These are phyloP conservation scores for Alternaria rosae DNA, from an alignment of 2,329 filamentous ascomycete genomes.

Conservation along the genomic window DNA sequence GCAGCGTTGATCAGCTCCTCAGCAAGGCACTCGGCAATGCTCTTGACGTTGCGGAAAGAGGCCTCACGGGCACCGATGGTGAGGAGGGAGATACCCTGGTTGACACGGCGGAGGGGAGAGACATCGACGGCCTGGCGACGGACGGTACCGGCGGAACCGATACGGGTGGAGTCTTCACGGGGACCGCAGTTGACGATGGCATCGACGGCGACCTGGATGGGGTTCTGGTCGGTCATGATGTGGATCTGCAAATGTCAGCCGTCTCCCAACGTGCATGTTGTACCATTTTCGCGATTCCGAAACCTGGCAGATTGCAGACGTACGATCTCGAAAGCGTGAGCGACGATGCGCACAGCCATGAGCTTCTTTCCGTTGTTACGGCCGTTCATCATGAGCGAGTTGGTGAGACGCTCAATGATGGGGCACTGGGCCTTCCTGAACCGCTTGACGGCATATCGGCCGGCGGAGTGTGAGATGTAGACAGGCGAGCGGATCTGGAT, in stretches of 20 bases:
- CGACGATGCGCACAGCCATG: conserved; percentile 99
- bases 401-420: conserved; percentile 99
- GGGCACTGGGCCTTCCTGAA: conserved; percentile 99
- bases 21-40: conserved; percentile 97
- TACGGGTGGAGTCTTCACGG: conserved; percentile 99
- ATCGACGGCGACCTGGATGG: conserved; percentile 98
- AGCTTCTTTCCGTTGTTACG: conserved; percentile 99
- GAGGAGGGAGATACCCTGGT: conserved; percentile 99
- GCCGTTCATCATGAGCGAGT: conserved; percentile 99
- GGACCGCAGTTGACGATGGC: conserved; percentile 99
- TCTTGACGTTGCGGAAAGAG: conserved; percentile 99
- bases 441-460: conserved; percentile 98
- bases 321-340: conserved; percentile 99
- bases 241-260: conserved; percentile 73
- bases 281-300: neutral
- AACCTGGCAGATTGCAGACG: conserved; percentile 53
- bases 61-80: conserved; percentile 99
- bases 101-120: conserved; percentile 97
- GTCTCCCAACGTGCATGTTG: neutral
- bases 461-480: conserved; percentile 98
- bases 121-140: conserved; percentile 99
- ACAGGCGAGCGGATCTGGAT: conserved; percentile 99
- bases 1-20: conserved; percentile 99
- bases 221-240: conserved; percentile 99
- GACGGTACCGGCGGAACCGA: conserved; percentile 99